phyloP scores from a whole-genome alignment of 2,329 filamentous ascomycete genomes.

The Gaeumannomyces tritici region DNA sequence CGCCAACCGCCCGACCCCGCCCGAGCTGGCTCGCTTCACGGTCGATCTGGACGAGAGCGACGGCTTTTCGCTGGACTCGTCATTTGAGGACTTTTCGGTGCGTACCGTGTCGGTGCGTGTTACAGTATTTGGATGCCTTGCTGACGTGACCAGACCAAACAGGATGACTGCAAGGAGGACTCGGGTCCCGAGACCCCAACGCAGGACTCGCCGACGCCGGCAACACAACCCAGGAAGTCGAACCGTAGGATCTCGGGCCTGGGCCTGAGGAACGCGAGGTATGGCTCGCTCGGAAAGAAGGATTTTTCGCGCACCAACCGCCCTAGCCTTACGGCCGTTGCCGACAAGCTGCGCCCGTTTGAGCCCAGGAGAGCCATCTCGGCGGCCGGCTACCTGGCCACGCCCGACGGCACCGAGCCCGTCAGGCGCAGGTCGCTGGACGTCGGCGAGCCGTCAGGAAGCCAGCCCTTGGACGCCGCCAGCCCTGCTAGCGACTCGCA shows the following conservation, averaged over 20 bases:
- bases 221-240: not conserved
- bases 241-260: not conserved
- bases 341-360: constrained; percentile 25
- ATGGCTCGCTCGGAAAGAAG: constrained; percentile 9
- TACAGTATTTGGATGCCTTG: too few species aligned
- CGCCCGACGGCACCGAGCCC: constrained; percentile 48
- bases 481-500: constrained; percentile 48
- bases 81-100: constrained; percentile 11
- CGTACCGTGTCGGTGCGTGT: not conserved
- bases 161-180: not conserved
- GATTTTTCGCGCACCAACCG: constrained; percentile 20
- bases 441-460: constrained; percentile 32
- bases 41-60: constrained; percentile 58
- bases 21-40: constrained; percentile 65
- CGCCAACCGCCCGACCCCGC: constrained; percentile 72
- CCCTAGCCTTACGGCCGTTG: constrained; percentile 19
- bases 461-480: constrained; percentile 33
- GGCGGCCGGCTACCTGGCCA: constrained; percentile 31
- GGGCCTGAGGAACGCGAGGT: not conserved
- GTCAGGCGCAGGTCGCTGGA: constrained; percentile 21
- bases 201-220: constrained; percentile 1
- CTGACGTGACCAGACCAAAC: not conserved
- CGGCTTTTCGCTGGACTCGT: constrained; percentile 12
- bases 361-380: not conserved
- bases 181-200: not conserved